Evolutionary conservation across 2,329 filamentous ascomycete genomes (phyloP).

Genomic region (Malbranchea cinnamomea): DNA sequence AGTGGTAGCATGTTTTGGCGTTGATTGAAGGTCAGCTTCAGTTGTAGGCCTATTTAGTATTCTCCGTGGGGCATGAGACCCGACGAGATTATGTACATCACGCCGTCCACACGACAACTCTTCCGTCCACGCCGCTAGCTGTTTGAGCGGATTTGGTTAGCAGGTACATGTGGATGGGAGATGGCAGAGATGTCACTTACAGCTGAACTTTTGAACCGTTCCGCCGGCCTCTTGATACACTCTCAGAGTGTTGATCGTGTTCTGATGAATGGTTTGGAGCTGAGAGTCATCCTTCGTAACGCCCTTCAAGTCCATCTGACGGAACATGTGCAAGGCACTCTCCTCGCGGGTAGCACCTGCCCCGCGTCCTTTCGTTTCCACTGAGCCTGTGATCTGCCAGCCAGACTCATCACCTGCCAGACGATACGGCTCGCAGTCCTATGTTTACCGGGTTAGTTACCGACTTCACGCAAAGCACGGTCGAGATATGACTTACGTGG

Average conservation of each 20-base stretch:
- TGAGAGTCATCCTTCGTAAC: constrained; percentile 85
- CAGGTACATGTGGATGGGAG: constrained; percentile 6
- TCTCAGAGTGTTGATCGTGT: constrained; percentile 78
- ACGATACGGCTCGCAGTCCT: constrained; percentile 72
- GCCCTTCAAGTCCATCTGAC: constrained; percentile 95
- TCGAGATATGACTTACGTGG: constrained; percentile 41
- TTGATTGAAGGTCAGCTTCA: too few relatives aligned
- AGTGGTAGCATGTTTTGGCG: too few relatives aligned
- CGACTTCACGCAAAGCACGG: constrained; percentile 1
- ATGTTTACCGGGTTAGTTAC: constrained; percentile 3
- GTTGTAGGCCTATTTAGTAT: too few relatives aligned
- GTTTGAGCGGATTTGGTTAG: constrained; percentile 12
- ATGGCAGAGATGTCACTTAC: constrained; percentile 37
- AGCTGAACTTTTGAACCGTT: constrained; percentile 66
- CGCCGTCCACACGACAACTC: constrained; percentile 62
- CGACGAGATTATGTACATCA: too few relatives aligned
- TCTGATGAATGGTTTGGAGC: constrained; percentile 90
- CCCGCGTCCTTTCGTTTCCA: constrained; percentile 59
- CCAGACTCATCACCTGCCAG: constrained; percentile 64
- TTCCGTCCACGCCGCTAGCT: constrained; percentile 73
- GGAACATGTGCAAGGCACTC: constrained; percentile 93
- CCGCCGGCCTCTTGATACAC: constrained; percentile 53
- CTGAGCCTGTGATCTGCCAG: constrained; percentile 69
- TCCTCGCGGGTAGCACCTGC: constrained; percentile 57
- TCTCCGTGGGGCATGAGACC: too few relatives aligned